Evolutionary conservation across 164 flowering plant genomes (phyloP).

Genomic region (Macadamia integrifolia): DNA sequence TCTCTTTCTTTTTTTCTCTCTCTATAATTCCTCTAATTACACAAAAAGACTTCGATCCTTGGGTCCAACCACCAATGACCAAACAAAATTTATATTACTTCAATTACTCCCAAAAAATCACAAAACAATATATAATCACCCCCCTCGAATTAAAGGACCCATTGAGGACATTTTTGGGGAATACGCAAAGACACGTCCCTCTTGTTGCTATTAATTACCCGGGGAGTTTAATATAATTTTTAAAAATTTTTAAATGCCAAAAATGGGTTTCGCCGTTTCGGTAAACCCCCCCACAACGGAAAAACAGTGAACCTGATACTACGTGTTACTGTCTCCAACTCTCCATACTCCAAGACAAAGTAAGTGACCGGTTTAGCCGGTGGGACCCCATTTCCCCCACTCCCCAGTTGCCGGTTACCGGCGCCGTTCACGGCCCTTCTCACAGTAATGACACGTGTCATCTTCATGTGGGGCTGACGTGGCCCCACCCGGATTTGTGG

Average conservation of each 20-base stretch:
- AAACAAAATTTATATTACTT: not conserved
- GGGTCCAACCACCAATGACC: not conserved
- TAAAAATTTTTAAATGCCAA: too few species aligned
- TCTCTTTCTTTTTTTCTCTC: not conserved
- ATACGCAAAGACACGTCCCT: too few species aligned
- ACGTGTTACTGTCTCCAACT: constrained; percentile 13
- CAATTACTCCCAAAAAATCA: too few species aligned
- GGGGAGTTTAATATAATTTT: too few species aligned
- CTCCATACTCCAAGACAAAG: constrained; percentile 6
- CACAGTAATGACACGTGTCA: constrained; percentile 20
- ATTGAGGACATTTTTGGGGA: too few species aligned
- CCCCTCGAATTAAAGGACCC: too few species aligned
- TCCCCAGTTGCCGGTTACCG: constrained; percentile 19
- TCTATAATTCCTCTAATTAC: not conserved
- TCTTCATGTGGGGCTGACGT: constrained; percentile 27
- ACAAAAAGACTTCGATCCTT: too few species aligned
- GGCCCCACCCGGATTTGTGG: constrained; percentile 6
- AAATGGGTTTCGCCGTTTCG: not conserved
- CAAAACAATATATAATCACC: too few species aligned
- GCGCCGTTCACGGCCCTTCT: constrained; percentile 22
- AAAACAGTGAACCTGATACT: constrained; percentile 15
- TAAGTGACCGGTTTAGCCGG: constrained; percentile 15
- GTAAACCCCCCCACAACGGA: not conserved
- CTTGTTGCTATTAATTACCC: too few species aligned
- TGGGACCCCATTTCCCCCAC: constrained; percentile 9